Evolutionary conservation across 768 basidiomycete genomes (phyloP), one percentile per base, ranked within the genome.

Genomic region (Boletus fagicola): DNA sequence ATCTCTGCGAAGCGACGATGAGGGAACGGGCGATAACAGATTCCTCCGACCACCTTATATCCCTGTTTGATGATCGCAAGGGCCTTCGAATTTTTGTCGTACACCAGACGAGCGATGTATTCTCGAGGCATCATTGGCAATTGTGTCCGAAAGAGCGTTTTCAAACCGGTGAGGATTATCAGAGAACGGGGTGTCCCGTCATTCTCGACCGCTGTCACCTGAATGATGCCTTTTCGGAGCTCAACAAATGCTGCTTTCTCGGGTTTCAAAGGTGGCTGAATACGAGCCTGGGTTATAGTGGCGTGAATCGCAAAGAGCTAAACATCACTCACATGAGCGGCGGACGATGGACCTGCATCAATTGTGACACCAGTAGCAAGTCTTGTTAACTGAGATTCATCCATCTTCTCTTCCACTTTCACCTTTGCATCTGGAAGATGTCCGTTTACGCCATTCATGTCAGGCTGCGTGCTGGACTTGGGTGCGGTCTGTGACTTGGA

Each of bases 41-140:
- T 98, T 5, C 97, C 97, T 24, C 95, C 96, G 3, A 98, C 96
- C 43, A 98, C 96, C 68, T 95, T 95, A 72, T 85, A 88, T 0
- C 97, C 97, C 26, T 88, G 82, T 74, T 98, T 98, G 68, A 97
- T 87, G 68, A 99, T 97, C 3, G 94, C 97, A 51, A 99, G 81
- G 35, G 84, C 84, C 67, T 89, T 89, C n/a, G 96, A 97, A 67
- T 94, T 97, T 39, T 80, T 77, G 69, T 98, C 97, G 63, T 92
- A 92, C 1, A 98, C 96, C 28, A 98, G 82, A 24, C 97, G 85
- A 4, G 97, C 92, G 63, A 99, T 98, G 69, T 99, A 99, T 70
- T 98, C 97, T 66, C 94, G 80, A 13, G 97, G 97, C 97, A 99
- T 98, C 74, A 98, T 98, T 8, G 97, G 97, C 2, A 99, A 75